Base-by-base conservation (phyloP, 2,329 filamentous ascomycete genomes). In the Orbilia quercus region DNA sequence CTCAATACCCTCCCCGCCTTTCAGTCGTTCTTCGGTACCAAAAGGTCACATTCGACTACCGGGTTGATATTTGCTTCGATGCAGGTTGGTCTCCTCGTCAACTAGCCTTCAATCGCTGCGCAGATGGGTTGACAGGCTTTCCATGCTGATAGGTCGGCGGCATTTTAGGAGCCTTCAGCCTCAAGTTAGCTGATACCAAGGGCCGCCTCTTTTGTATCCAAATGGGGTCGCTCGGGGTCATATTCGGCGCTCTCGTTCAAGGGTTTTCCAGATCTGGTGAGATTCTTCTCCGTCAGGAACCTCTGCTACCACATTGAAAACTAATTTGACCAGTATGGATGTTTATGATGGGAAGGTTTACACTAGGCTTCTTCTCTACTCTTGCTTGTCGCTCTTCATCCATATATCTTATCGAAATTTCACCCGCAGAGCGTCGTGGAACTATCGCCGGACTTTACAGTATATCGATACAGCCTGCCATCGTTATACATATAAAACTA, bases 361-460 rank as follows among this genome's bases (percentile, higher is more conserved):
- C 86, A 20, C 81, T 86, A 12, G 85, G 84, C 2, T 85, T 86
- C 69, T 87, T 87, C 42, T 86, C 87, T 42, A 83, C 84, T 1
- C 85, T 89, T 63, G 84, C 85, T 2, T 84, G 85, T 2, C 83
- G 85, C 2, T 86, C 87, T 6, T 87, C 85, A 0, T 88, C 88
- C 1, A 84, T 86, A 11, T 89, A 89, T 77, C 85, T 85, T 12
- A 85, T 87, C 44, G 88, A 90, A 78, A 83, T 88, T 64, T 84
- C 86, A 1, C 88, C 89, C 76, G 88, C 88, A 0, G 84, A 85
- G 1, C 87, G 86, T 78, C 83, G 88, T 74, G 87, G 86, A 38
- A 82, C 87, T 18, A 82, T 88, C n/a, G 76, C 87, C 86, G 0
- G 88, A 85, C 83, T 88, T 76, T 80, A 81, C 74, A 82, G 66